phyloP scores from a whole-genome alignment of 176 grass and related monocot species.

The Saccharum spontaneum region DNA sequence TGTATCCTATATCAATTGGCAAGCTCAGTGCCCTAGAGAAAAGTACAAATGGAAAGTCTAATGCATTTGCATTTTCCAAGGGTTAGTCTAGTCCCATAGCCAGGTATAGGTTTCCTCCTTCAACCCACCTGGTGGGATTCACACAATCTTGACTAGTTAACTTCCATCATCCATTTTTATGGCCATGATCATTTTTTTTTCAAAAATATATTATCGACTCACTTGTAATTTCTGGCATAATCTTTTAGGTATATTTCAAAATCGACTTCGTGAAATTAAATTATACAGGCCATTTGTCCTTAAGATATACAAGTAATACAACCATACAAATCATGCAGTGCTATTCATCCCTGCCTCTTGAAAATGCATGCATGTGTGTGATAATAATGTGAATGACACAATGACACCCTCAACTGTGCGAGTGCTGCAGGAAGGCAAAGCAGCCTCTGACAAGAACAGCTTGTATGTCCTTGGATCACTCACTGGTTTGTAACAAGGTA shows the following conservation, averaged over 20 bases:
- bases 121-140: not conserved
- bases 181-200: no score
- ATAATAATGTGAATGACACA: not conserved
- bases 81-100: not conserved
- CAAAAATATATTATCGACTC: not conserved
- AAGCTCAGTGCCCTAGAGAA: constrained; percentile 23
- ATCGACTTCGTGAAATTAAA: not conserved
- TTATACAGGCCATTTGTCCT: not conserved
- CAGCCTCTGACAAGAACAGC: constrained; percentile 9
- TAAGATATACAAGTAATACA: no score
- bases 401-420: not conserved
- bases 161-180: not conserved
- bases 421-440: constrained; percentile 26
- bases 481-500: constrained; percentile 25
- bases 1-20: not conserved
- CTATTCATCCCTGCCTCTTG: constrained; percentile 4
- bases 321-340: not conserved
- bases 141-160: not conserved
- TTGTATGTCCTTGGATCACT: constrained; percentile 34
- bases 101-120: not conserved
- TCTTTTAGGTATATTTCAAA: not conserved
- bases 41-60: constrained; percentile 18
- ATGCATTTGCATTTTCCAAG: not conserved
- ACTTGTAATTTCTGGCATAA: not conserved
- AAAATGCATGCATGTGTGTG: not conserved